A percentile compares a stretch with the other conserved stretches of the same genome.
phyloP scores from a whole-genome alignment of 345 rosid species.

The Acer yangbiense region DNA sequence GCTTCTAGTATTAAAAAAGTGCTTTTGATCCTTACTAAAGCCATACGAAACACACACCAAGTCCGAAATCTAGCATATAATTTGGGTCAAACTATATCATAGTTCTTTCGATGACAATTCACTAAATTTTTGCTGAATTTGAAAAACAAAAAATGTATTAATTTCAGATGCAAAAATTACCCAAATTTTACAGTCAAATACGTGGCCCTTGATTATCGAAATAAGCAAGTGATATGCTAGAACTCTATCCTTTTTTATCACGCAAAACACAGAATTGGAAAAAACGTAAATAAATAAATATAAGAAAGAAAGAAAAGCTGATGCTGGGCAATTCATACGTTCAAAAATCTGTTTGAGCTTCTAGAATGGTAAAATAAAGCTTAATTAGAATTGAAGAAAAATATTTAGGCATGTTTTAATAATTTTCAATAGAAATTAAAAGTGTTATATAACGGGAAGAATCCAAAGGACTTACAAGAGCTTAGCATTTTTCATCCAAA shows the following conservation, averaged over 20 bases:
- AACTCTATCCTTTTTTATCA: background rate
- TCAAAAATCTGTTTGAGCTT: background rate
- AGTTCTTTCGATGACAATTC: background rate
- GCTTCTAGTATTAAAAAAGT: no score
- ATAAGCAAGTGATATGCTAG: background rate
- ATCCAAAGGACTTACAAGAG: slow-evolving; percentile 63
- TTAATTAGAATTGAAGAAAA: background rate
- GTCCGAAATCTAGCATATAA: background rate
- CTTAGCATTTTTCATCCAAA: slow-evolving; percentile 97
- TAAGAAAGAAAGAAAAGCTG: background rate
- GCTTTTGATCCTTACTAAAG: no score
- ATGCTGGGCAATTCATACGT: background rate
- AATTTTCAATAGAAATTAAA: no score
- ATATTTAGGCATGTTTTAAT: background rate
- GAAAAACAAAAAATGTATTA: background rate
- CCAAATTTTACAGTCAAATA: background rate
- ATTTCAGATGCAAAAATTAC: background rate
- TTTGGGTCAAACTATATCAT: background rate
- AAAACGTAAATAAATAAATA: background rate
- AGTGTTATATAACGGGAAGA: slow-evolving; percentile 4
- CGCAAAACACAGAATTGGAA: background rate
- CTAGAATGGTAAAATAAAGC: background rate
- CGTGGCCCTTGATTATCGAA: background rate
- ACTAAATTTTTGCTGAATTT: background rate
- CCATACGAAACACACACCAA: no score